Percentiles rank a stretch among this genome's conserved stretches.
These are phyloP conservation scores for Phyllosticta citriasiana DNA, from an alignment of 2,329 filamentous ascomycete species.

Conservation along the genomic window DNA sequence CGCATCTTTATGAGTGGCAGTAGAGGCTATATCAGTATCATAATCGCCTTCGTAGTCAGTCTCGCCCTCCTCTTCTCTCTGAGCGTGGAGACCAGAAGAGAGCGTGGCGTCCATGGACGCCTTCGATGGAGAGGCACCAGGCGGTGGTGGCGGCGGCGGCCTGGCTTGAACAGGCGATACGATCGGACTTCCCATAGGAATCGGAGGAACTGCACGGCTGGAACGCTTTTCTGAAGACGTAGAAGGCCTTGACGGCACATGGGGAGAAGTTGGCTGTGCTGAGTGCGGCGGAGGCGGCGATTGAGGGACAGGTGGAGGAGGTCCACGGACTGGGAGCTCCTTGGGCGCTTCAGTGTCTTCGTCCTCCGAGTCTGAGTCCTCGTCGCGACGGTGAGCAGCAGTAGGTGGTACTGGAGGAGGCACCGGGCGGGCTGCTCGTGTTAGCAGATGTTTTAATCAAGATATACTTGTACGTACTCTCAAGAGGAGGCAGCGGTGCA, in stretches of 20 bases:
- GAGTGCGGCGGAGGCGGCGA: constrained; percentile 21
- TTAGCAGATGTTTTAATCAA: constrained; percentile 3
- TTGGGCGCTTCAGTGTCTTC: constrained; percentile 45
- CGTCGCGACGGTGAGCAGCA: constrained; percentile 49
- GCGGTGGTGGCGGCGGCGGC: constrained; percentile 40
- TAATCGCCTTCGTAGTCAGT: constrained; percentile 97
- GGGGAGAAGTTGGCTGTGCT: neutral
- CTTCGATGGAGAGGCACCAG: constrained; percentile 29
- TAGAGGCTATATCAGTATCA: constrained; percentile 93
- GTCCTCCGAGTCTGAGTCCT: constrained; percentile 76
- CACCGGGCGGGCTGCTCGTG: constrained; percentile 49
- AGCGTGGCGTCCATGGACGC: constrained; percentile 23
- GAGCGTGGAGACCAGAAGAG: constrained; percentile 17
- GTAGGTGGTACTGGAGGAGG: constrained; percentile 41
- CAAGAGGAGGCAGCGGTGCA: constrained; percentile 26
- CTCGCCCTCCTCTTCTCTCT: constrained; percentile 65
- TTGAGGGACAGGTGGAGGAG: constrained; percentile 24
- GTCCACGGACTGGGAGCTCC: constrained; percentile 22
- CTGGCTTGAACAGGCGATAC: constrained; percentile 25
- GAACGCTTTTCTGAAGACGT: constrained; percentile 23
- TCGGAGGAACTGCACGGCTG: constrained; percentile 40
- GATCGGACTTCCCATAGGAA: constrained; percentile 39
- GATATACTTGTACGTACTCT: constrained; percentile 18
- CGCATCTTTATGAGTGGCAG: constrained; percentile 87
- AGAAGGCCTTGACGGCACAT: constrained; percentile 15